These are phyloP conservation scores for Platanus orientalis DNA, from an alignment of 164 flowering plant species.

Conservation along the genomic window DNA sequence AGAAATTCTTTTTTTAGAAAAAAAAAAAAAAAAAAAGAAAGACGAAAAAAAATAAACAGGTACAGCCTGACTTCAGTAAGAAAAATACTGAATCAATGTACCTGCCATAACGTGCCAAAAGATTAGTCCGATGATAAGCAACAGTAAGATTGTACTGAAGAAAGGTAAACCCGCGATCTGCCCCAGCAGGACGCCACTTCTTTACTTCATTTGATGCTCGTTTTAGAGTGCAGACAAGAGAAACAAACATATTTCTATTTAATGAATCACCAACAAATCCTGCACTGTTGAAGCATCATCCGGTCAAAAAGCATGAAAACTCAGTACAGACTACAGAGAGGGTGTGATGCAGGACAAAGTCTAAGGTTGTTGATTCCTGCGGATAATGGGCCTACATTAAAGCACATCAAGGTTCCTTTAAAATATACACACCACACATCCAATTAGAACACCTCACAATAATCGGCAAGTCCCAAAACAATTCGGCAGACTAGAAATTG, in stretches of 20 bases:
- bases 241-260: constrained; percentile 95
- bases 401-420: too few relatives aligned
- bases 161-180: constrained; percentile 95
- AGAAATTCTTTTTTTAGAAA: too few relatives aligned
- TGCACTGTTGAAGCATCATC: constrained; percentile 53
- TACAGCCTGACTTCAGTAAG: neutral
- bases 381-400: too few relatives aligned
- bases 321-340: too few relatives aligned
- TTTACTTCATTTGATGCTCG: constrained; percentile 58
- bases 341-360: too few relatives aligned
- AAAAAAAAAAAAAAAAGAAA: neutral
- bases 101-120: constrained; percentile 96
- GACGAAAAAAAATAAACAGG: neutral
- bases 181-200: constrained; percentile 94
- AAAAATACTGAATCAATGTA: neutral
- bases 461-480: too few relatives aligned
- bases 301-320: constrained; percentile 16
- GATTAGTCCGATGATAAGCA: constrained; percentile 93
- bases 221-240: constrained; percentile 77
- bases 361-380: too few relatives aligned
- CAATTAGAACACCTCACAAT: too few relatives aligned
- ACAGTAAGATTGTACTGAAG: constrained; percentile 75
- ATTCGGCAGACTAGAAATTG: too few relatives aligned
- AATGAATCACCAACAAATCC: constrained; percentile 97
- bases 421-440: too few relatives aligned